These are phyloP conservation scores for Solanum hybrid DNA, from an alignment of 305 asterid species.

Conservation along the genomic window DNA sequence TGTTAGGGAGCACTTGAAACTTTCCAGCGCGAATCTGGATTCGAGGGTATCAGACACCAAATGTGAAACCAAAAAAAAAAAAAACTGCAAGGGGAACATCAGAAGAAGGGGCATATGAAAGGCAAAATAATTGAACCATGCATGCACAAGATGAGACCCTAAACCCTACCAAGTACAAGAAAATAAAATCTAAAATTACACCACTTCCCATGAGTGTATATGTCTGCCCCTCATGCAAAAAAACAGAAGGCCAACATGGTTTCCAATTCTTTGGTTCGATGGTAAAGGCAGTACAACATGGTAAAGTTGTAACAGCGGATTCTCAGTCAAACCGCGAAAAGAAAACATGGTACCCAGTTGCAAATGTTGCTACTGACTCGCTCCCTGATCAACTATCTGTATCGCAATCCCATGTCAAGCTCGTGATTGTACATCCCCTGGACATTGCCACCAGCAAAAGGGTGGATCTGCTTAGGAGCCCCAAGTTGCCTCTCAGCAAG, in stretches of 20 bases:
- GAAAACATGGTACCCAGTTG: neutral
- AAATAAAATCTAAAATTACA: neutral
- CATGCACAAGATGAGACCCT: neutral
- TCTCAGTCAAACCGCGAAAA: neutral
- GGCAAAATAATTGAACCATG: neutral
- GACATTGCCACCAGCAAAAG: conserved; percentile 31
- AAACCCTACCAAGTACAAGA: neutral
- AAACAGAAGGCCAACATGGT: neutral
- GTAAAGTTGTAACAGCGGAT: neutral
- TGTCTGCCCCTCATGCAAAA: neutral
- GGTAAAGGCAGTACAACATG: neutral
- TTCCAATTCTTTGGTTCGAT: neutral
- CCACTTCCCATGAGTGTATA: neutral
- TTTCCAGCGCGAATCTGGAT: neutral
- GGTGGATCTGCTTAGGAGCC: conserved; percentile 51
- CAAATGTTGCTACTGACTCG: neutral
- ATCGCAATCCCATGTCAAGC: conserved; percentile 57
- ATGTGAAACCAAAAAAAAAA: neutral
- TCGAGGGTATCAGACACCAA: neutral
- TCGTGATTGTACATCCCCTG: conserved; percentile 54
- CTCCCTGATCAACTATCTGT: conserved; percentile 27
- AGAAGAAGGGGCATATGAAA: neutral
- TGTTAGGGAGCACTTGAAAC: neutral
- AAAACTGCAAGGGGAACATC: neutral
- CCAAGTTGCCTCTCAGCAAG: conserved; percentile 58